These are phyloP conservation scores for Entomortierella parvispora DNA, from an alignment of 192 early-diverging fungal species.

Conservation along the genomic window DNA sequence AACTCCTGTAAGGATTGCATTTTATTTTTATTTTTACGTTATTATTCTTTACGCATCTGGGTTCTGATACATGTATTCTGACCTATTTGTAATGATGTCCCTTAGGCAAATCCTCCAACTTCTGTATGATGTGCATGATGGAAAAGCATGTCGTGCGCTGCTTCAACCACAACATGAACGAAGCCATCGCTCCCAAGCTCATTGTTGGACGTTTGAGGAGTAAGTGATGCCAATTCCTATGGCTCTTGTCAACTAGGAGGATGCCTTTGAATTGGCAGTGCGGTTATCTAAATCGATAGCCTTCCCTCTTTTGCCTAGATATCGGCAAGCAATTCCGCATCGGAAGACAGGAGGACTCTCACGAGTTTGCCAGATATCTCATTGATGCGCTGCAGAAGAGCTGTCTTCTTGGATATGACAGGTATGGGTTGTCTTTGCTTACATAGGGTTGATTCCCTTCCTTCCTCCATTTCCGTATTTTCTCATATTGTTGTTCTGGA, in stretches of 20 bases:
- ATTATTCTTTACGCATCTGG: too few species aligned
- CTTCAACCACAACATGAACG: conserved; percentile 55
- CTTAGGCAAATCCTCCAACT: conserved; percentile 61
- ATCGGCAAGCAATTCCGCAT: conserved; percentile 82
- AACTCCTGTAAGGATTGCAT: conserved; percentile 62
- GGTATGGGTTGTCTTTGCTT: conserved; percentile 1
- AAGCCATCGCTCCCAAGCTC: conserved; percentile 69
- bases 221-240: conserved; percentile 24
- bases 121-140: conserved; percentile 81
- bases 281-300: background rate
- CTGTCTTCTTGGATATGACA: conserved; percentile 36
- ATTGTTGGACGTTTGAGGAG: conserved; percentile 73
- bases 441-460: background rate
- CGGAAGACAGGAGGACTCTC: conserved; percentile 90
- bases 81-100: too few species aligned
- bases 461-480: background rate
- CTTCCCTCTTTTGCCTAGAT: conserved; percentile 31
- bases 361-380: conserved; percentile 80
- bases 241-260: background rate
- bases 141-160: conserved; percentile 72
- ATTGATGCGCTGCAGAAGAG: conserved; percentile 44
- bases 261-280: background rate
- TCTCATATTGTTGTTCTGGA: background rate
- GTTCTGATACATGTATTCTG: too few species aligned
- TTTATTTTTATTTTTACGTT: background rate